These are phyloP conservation scores for Penicillium verhagenii DNA, from an alignment of 495 filamentous ascomycete species.

Conservation along the genomic window DNA sequence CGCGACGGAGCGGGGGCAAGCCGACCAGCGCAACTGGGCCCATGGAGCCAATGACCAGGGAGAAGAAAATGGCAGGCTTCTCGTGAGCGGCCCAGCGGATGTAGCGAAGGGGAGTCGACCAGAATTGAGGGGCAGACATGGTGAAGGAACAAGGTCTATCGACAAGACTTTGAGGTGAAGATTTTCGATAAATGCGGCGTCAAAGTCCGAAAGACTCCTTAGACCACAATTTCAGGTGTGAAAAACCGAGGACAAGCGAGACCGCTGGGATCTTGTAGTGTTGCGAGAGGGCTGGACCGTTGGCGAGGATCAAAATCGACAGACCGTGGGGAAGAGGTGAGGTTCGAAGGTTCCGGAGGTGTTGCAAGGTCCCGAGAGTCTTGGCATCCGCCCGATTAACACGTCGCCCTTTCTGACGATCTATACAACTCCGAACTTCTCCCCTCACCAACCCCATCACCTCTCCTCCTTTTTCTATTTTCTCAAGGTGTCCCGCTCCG, in stretches of 20 bases:
- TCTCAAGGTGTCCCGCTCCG: slow-evolving; percentile 28
- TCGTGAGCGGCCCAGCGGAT: slow-evolving; percentile 81
- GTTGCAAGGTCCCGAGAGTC: slow-evolving; percentile 39
- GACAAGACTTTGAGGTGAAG: slow-evolving; percentile 16
- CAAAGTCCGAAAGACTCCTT: neutral
- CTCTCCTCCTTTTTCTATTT: slow-evolving; percentile 17
- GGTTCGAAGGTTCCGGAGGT: slow-evolving; percentile 35
- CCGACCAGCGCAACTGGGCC: slow-evolving; percentile 68
- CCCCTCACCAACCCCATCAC: slow-evolving; percentile 20
- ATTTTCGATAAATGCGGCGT: slow-evolving; percentile 10
- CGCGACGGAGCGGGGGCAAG: slow-evolving; percentile 66
- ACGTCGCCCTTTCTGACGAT: slow-evolving; percentile 45
- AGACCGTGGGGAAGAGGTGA: slow-evolving; percentile 28
- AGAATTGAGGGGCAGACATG: slow-evolving; percentile 80
- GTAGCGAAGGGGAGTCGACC: slow-evolving; percentile 75
- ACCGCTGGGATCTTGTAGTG: slow-evolving; percentile 6
- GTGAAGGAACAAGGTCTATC: slow-evolving; percentile 22
- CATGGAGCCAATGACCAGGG: slow-evolving; percentile 64
- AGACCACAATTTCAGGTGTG: slow-evolving; percentile 5
- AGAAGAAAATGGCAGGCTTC: slow-evolving; percentile 86
- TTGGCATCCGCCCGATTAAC: slow-evolving; percentile 48
- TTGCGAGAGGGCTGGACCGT: slow-evolving; percentile 3
- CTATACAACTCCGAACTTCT: slow-evolving; percentile 19
- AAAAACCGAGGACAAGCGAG: neutral
- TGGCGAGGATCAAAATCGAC: slow-evolving; percentile 19